These are phyloP conservation scores for Diplodia intermedia DNA, from an alignment of 2,329 filamentous ascomycete genomes.

Conservation along the genomic window DNA sequence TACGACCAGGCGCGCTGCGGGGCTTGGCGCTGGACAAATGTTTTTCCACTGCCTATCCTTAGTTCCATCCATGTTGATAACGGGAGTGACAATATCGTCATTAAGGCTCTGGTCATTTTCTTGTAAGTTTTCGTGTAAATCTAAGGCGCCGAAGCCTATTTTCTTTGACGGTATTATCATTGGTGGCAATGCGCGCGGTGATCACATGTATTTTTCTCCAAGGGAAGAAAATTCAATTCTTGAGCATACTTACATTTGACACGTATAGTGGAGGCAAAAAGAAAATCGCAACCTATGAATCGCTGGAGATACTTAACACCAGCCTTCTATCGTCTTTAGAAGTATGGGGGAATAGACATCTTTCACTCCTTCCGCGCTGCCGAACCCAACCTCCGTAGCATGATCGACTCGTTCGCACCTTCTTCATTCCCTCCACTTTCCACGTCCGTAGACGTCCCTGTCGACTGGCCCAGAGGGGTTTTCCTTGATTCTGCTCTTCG, in stretches of 20 bases:
- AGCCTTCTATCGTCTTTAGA: neutral
- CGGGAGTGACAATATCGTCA: too few relatives aligned
- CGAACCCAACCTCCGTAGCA: neutral
- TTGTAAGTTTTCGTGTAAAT: too few relatives aligned
- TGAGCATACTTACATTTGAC: too few relatives aligned
- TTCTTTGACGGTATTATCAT: too few relatives aligned
- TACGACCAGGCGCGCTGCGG: neutral
- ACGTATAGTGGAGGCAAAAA: too few relatives aligned
- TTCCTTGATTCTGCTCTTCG: slow-evolving; percentile 21
- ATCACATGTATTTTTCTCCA: too few relatives aligned
- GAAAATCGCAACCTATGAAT: neutral
- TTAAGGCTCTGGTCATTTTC: too few relatives aligned
- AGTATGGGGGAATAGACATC: neutral
- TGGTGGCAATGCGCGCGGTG: too few relatives aligned
- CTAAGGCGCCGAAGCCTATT: too few relatives aligned
- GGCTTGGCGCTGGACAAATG: neutral
- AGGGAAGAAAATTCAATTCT: too few relatives aligned
- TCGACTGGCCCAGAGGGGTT: neutral
- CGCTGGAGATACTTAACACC: too few relatives aligned
- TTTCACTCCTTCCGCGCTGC: slow-evolving; percentile 1
- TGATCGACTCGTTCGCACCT: neutral
- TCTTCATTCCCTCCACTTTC: slow-evolving; percentile 2
- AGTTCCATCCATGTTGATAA: too few relatives aligned
- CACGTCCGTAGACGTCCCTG: slow-evolving; percentile 7
- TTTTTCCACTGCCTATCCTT: neutral